Conservation (phyloP, 345 rosid genomes). For the Lumnitzera racemosa region DNA sequence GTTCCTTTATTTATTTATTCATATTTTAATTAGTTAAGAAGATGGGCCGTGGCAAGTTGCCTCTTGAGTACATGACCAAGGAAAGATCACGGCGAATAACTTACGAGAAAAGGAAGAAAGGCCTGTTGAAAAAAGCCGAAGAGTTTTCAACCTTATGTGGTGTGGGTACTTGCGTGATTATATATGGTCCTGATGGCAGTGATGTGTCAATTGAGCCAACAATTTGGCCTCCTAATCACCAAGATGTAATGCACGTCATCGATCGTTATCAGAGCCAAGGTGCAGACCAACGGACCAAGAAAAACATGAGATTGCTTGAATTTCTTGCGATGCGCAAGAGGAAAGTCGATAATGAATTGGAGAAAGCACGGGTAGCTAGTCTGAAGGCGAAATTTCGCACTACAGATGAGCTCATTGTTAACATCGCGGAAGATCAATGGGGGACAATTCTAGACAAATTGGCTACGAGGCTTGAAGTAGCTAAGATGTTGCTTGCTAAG, state of each 20-base stretch:
- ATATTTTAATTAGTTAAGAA: too few species aligned
- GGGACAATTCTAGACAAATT: constrained; percentile 2
- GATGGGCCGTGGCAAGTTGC: constrained; percentile 33
- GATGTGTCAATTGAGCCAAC: neutral
- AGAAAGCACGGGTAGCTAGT: constrained; percentile 10
- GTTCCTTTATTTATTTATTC: too few species aligned
- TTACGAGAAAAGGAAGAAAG: constrained; percentile 24
- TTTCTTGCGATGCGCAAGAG: constrained; percentile 12
- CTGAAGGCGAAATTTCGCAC: constrained; percentile 13
- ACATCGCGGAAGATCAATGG: constrained; percentile 3
- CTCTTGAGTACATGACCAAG: constrained; percentile 19
- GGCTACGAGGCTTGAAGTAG: constrained; percentile 10
- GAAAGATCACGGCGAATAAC: constrained; percentile 23
- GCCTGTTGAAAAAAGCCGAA: constrained; percentile 24
- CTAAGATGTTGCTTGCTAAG: constrained; percentile 1
- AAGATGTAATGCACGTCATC: constrained; percentile 11
- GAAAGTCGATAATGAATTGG: constrained; percentile 13
- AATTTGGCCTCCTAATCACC: constrained; percentile 17
- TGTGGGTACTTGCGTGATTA: constrained; percentile 23
- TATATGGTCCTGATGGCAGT: constrained; percentile 8
- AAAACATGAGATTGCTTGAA: constrained; percentile 10
- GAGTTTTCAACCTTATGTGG: constrained; percentile 26
- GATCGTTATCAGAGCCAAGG: constrained; percentile 6
- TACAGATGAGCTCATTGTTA: constrained; percentile 12
- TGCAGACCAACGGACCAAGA: constrained; percentile 6